Evolutionary conservation across 805 yeast genomes (phyloP).

Genomic region (Schizosaccharomyces osmophilus): DNA sequence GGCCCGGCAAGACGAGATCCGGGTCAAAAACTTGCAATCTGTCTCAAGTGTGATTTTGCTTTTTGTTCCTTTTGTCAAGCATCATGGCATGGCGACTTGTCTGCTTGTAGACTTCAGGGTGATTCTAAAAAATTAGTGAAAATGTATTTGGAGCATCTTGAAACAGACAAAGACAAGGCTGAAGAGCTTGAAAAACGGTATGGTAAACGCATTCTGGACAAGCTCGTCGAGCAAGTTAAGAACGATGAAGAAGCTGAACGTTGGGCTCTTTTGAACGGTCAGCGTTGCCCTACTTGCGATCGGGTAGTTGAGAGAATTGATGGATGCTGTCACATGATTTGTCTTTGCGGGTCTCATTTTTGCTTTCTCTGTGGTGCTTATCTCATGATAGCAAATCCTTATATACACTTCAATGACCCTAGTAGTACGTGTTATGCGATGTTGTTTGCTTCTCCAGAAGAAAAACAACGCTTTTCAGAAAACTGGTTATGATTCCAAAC

Average conservation of each 20-base stretch:
- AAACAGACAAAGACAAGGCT: neutral
- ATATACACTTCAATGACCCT: neutral
- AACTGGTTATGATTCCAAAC: neutral
- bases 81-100: neutral
- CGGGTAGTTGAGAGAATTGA: neutral
- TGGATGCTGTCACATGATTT: neutral
- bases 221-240: neutral
- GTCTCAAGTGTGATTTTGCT: neutral
- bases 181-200: neutral
- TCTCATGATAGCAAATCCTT: neutral
- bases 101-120: neutral
- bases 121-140: neutral
- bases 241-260: neutral
- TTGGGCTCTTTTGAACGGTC: neutral
- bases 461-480: neutral
- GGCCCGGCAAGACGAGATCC: neutral
- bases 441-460: slow-evolving; percentile 1
- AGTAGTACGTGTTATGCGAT: neutral
- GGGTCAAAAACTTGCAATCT: neutral
- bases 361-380: slow-evolving; percentile 1
- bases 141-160: neutral
- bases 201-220: neutral
- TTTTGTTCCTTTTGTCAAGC: neutral
- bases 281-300: neutral
- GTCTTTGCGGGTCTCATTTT: slow-evolving; percentile 1